Base-by-base conservation (phyloP, 1,284 basidiomycete genomes). In the Puccinia coronata region DNA sequence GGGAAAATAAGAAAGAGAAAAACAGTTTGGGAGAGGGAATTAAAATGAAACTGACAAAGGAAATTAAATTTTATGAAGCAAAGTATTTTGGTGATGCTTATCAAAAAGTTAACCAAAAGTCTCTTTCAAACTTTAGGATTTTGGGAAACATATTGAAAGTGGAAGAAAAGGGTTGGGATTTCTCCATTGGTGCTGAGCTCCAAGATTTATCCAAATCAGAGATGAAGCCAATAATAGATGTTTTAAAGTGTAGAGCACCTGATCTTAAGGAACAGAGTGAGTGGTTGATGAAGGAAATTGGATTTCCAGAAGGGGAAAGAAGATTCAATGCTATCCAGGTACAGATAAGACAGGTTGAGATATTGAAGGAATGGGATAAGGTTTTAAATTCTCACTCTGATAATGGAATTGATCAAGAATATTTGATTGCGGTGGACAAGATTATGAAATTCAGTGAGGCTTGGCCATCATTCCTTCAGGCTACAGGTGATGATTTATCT, bases 341-440 rank as follows among this genome's bases (percentile, higher is more conserved):
- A 65, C 61, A 65, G 36, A 65, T 65, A 5, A 65, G 61, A 65
- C 61, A 65, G 41, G 12, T n/a, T 5, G 36, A 65, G 31, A n/a
- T 41, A 1, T n/a, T 41, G 36, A 23, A 65, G 34, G 61, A 3
- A 34, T 65, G 61, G 61, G 16, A 14, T 1, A 65, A 65, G n/a
- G 20, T 34, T 8, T 16, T 61, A 16, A 25, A 34, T n/a, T 14
- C 59, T 20, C 31, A 28, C 4, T 3, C 34, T 43, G 43, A 43
- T 43, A 43, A 43, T 43, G 43, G n/a, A n/a, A n/a, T n/a, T n/a
- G n/a, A n/a, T n/a, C n/a, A n/a, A n/a, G n/a, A n/a, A n/a, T n/a
- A n/a, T n/a, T n/a, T 59, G 55, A 59, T 59, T 25, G 25, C 25
- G 55, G 28, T 61, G 59, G 59, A 61, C 36, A 36, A 20, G 9